These are phyloP conservation scores for Globisporangium mamillatum DNA, from an alignment of 352 stramenopile genomes.

Conservation along the genomic window DNA sequence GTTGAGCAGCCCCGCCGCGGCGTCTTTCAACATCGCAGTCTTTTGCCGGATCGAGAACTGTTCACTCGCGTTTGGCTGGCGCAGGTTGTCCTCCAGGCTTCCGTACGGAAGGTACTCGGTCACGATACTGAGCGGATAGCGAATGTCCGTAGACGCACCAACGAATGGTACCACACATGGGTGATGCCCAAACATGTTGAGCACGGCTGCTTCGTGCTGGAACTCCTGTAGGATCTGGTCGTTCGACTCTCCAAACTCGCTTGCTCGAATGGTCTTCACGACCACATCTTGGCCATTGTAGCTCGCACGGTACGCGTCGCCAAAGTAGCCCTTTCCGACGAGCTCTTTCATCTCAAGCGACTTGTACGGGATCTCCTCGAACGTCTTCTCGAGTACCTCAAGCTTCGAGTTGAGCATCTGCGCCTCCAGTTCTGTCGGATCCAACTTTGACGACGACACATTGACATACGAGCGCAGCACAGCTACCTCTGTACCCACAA, in stretches of 20 bases:
- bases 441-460: slow-evolving; percentile 37
- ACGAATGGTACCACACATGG: slow-evolving; percentile 82
- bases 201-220: slow-evolving; percentile 73
- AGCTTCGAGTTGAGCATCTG: slow-evolving; percentile 59
- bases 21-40: slow-evolving; percentile 69
- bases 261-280: slow-evolving; percentile 78
- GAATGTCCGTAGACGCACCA: slow-evolving; percentile 66
- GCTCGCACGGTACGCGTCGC: slow-evolving; percentile 64
- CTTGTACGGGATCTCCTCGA: slow-evolving; percentile 65
- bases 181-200: slow-evolving; percentile 84
- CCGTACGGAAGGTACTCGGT: slow-evolving; percentile 76
- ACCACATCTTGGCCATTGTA: slow-evolving; percentile 72
- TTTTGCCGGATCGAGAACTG: slow-evolving; percentile 40
- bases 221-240: slow-evolving; percentile 81
- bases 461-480: slow-evolving; percentile 72
- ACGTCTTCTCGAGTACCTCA: slow-evolving; percentile 76
- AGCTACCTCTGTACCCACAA: slow-evolving; percentile 66
- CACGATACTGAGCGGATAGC: slow-evolving; percentile 60
- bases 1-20: slow-evolving; percentile 69
- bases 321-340: slow-evolving; percentile 76
- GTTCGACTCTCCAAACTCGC: slow-evolving; percentile 68
- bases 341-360: slow-evolving; percentile 71
- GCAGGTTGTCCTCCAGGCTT: slow-evolving; percentile 71
- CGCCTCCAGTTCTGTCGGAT: slow-evolving; percentile 41
- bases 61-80: slow-evolving; percentile 24